Evolutionary conservation across 2,329 filamentous ascomycete species (phyloP).

Genomic region (Coniochaeta sp.): DNA sequence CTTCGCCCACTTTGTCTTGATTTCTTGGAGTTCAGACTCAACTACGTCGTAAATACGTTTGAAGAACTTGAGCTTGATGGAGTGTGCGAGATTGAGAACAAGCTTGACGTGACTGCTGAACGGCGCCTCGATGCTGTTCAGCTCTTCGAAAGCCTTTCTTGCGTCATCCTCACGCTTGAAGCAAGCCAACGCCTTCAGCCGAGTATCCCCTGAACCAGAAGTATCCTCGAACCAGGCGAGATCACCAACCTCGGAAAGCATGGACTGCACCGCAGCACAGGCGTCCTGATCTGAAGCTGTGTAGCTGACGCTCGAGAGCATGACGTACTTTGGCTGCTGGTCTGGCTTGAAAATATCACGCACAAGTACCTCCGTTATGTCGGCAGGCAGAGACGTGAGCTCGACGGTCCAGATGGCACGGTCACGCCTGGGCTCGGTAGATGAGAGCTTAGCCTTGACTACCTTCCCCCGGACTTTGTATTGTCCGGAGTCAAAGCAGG

Average conservation of each 20-base stretch:
- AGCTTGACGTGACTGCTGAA: neutral
- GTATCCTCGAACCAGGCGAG: neutral
- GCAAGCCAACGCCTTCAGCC: neutral
- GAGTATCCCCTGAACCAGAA: neutral
- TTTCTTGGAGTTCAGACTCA: neutral
- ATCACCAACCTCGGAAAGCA: neutral
- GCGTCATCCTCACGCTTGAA: neutral
- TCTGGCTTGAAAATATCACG: neutral
- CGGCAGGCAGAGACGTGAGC: neutral
- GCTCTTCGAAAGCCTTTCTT: neutral
- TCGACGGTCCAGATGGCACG: neutral
- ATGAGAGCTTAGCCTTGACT: neutral
- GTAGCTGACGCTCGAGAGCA: neutral
- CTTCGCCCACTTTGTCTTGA: neutral
- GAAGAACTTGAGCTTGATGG: neutral
- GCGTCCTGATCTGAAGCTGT: neutral
- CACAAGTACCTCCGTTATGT: neutral
- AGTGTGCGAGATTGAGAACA: neutral
- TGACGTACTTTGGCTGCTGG: neutral
- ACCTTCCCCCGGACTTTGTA: neutral
- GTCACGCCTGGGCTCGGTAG: neutral
- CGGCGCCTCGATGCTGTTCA: neutral
- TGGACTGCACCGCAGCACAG: neutral
- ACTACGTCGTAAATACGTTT: neutral
- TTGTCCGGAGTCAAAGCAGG: neutral